These are phyloP conservation scores for Dactylellina haptotyla DNA, from an alignment of 2,329 filamentous ascomycete species.

Conservation along the genomic window DNA sequence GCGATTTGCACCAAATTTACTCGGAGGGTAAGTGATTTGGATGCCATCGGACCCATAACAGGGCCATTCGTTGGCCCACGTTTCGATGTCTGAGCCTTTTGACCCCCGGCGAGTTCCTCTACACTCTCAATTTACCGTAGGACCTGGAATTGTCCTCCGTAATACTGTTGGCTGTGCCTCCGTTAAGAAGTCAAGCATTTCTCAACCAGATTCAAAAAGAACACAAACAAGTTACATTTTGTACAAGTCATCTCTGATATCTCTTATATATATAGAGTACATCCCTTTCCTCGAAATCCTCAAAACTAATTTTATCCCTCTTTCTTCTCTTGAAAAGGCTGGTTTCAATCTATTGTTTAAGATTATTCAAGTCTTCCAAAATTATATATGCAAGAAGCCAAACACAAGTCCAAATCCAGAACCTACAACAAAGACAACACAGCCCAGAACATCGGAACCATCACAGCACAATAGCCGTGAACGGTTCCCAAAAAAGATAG, in stretches of 20 bases:
- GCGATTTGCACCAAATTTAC: conserved; percentile 50
- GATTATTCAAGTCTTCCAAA: background rate
- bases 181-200: conserved; percentile 29
- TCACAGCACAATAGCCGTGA: conserved; percentile 49
- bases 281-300: conserved; percentile 20
- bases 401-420: background rate
- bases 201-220: too few relatives aligned
- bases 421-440: conserved; percentile 52
- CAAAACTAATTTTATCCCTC: conserved; percentile 11
- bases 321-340: conserved; percentile 4
- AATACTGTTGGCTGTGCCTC: conserved; percentile 37
- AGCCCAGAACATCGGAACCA: conserved; percentile 18
- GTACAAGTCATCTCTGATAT: conserved; percentile 52
- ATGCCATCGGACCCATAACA: conserved; percentile 50
- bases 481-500: conserved; percentile 42
- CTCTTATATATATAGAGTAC: conserved; percentile 49
- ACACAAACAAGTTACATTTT: conserved; percentile 17
- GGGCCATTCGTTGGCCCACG: conserved; percentile 53
- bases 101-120: conserved; percentile 48
- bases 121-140: conserved; percentile 21
- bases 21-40: conserved; percentile 49
- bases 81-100: conserved; percentile 45
- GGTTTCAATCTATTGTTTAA: background rate
- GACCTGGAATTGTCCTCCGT: conserved; percentile 34
- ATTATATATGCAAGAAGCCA: background rate